Conservation (phyloP, 805 yeast species). For the Candida ulmi region DNA sequence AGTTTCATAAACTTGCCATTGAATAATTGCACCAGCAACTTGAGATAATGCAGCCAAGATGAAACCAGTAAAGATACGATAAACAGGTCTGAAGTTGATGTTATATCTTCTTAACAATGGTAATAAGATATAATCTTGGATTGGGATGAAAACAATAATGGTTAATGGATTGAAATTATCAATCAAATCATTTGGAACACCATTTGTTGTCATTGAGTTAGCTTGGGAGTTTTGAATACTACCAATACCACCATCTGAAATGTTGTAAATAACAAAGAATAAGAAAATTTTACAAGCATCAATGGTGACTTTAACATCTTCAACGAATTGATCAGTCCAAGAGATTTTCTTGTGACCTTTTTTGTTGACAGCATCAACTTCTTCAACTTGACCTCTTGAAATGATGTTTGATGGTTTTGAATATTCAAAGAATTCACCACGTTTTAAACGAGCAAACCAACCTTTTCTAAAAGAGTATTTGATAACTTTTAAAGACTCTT, state of each 20-base stretch:
- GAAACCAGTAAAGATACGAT: slow-evolving; percentile 69
- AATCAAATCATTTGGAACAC: slow-evolving; percentile 76
- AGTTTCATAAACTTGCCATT: slow-evolving; percentile 58
- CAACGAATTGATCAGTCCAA: slow-evolving; percentile 71
- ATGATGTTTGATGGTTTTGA: slow-evolving; percentile 56
- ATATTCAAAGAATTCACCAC: slow-evolving; percentile 41
- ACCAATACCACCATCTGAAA: slow-evolving; percentile 65
- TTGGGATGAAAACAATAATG: slow-evolving; percentile 71
- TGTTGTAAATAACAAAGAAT: slow-evolving; percentile 69
- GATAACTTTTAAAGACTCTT: slow-evolving; percentile 35
- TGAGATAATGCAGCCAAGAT: slow-evolving; percentile 44
- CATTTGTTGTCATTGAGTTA: slow-evolving; percentile 66
- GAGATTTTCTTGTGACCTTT: slow-evolving; percentile 24
- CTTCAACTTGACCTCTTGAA: slow-evolving; percentile 28
- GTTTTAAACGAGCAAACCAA: slow-evolving; percentile 35
- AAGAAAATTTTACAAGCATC: slow-evolving; percentile 69
- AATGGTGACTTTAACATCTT: slow-evolving; percentile 60
- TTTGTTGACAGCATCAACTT: slow-evolving; percentile 10
- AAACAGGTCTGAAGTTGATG: slow-evolving; percentile 59
- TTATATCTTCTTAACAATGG: slow-evolving; percentile 44
- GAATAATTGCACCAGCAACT: slow-evolving; percentile 49
- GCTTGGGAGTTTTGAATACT: slow-evolving; percentile 42
- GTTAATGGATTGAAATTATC: slow-evolving; percentile 73
- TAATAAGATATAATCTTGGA: slow-evolving; percentile 55
- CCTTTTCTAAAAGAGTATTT: slow-evolving; percentile 36